These are phyloP conservation scores for Neospermospora avenae DNA, from an alignment of 2,329 filamentous ascomycete genomes.

Conservation along the genomic window DNA sequence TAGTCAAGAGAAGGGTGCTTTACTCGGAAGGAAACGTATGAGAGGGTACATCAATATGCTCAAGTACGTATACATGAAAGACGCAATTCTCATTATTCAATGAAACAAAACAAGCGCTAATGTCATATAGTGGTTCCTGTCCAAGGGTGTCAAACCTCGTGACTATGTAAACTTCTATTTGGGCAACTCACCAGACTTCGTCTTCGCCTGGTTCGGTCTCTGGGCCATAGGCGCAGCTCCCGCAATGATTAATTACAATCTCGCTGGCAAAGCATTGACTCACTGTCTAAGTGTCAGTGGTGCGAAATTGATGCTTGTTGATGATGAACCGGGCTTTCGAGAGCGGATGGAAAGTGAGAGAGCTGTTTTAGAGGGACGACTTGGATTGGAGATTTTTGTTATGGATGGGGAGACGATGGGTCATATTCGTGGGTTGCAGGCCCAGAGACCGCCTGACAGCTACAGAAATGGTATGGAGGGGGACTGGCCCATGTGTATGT, in stretches of 20 bases:
- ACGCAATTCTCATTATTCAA: too few relatives aligned
- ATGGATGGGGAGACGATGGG: constrained; percentile 48
- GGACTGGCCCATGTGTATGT: constrained; percentile 56
- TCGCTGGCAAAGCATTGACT: constrained; percentile 59
- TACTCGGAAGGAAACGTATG: constrained; percentile 55
- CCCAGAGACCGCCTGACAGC: constrained; percentile 51
- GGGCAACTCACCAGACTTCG: constrained; percentile 64
- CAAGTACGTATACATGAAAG: constrained; percentile 48
- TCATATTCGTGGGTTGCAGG: constrained; percentile 46
- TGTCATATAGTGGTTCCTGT: constrained; percentile 41
- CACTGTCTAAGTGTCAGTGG: constrained; percentile 61
- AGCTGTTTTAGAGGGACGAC: constrained; percentile 43
- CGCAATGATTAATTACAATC: constrained; percentile 69
- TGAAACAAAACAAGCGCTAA: too few relatives aligned
- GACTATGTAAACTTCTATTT: constrained; percentile 65
- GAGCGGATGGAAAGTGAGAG: constrained; percentile 56
- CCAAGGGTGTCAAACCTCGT: constrained; percentile 54
- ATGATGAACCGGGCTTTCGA: constrained; percentile 52
- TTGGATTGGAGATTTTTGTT: constrained; percentile 53
- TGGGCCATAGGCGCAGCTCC: constrained; percentile 66
- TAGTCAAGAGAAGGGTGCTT: constrained; percentile 64
- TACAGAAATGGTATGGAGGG: constrained; percentile 50
- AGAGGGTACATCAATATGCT: constrained; percentile 57
- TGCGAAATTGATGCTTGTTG: constrained; percentile 55
- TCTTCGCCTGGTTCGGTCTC: constrained; percentile 62